phyloP scores from a whole-genome alignment of 2,329 filamentous ascomycete species.

The Dothistroma septosporum region DNA sequence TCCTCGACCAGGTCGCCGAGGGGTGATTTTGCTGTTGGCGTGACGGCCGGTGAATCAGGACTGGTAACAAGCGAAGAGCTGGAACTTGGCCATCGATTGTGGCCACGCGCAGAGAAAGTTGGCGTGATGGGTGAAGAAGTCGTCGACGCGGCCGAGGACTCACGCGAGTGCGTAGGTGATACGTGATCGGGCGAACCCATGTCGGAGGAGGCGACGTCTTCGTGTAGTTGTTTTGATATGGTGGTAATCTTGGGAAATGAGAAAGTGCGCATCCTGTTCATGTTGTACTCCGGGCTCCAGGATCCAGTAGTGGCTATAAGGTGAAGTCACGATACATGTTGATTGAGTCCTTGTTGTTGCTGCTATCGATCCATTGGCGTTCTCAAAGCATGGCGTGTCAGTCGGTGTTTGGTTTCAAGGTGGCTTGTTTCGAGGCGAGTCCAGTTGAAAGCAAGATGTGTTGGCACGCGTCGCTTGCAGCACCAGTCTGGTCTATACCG shows the following conservation, averaged over 20 bases:
- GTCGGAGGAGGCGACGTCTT: conserved; percentile 23
- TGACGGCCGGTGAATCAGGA: conserved; percentile 53
- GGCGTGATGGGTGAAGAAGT: conserved; percentile 67
- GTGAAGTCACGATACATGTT: conserved; percentile 23
- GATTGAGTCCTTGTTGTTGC: conserved; percentile 11
- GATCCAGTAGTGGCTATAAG: conserved; percentile 15
- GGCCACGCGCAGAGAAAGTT: conserved; percentile 61
- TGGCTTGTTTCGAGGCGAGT: conserved; percentile 22
- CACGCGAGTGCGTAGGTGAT: conserved; percentile 33
- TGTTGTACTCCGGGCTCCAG: conserved; percentile 21
- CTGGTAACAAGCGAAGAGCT: conserved; percentile 70
- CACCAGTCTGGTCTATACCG: conserved; percentile 6
- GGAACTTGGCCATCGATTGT: conserved; percentile 67
- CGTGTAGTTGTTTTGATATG: conserved; percentile 11
- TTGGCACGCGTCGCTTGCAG: conserved; percentile 23
- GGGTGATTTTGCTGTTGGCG: conserved; percentile 54
- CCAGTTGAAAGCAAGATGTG: conserved; percentile 18
- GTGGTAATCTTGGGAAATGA: conserved; percentile 25
- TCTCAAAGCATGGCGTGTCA: conserved; percentile 22
- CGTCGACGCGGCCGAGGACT: conserved; percentile 51
- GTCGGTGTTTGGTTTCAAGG: conserved; percentile 17
- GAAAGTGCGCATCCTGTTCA: conserved; percentile 29
- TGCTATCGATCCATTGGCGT: conserved; percentile 25
- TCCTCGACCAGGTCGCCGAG: conserved; percentile 85
- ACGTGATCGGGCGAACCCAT: conserved; percentile 24